Evolutionary conservation across 2,329 filamentous ascomycete genomes (phyloP).

Genomic region (Aspergillus sp.): DNA sequence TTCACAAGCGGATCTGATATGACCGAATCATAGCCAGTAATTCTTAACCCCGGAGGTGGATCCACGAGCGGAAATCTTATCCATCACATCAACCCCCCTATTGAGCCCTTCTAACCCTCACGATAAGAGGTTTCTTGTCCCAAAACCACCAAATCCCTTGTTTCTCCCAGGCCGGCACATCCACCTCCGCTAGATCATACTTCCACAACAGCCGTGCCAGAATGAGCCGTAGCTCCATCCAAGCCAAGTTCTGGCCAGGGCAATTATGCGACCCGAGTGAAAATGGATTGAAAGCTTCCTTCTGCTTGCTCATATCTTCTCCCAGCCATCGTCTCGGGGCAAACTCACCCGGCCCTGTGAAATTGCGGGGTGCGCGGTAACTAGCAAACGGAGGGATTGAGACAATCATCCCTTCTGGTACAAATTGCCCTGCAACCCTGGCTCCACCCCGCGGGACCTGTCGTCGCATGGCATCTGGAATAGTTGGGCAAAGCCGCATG

Average conservation of each 20-base stretch:
- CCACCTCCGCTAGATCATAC: conserved; percentile 11
- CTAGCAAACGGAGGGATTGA: conserved; percentile 3
- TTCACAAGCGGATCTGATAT: too few relatives aligned
- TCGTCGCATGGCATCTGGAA: conserved; percentile 7
- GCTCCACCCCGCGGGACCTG: conserved; percentile 8
- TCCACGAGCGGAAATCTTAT: too few relatives aligned
- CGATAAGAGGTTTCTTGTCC: conserved; percentile 4
- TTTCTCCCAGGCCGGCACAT: conserved; percentile 3
- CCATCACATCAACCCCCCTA: background rate
- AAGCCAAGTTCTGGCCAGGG: conserved; percentile 13
- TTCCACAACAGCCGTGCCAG: conserved; percentile 16
- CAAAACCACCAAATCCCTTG: conserved; percentile 8
- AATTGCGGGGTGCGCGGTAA: conserved; percentile 10
- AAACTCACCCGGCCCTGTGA: conserved; percentile 7
- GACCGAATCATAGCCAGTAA: too few relatives aligned
- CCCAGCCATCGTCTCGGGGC: conserved; percentile 14
- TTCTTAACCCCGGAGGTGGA: too few relatives aligned
- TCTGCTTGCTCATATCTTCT: background rate
- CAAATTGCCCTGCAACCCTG: conserved; percentile 9
- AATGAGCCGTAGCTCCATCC: conserved; percentile 11
- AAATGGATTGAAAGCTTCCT: conserved; percentile 15
- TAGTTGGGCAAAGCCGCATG: conserved; percentile 13
- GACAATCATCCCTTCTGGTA: conserved; percentile 8
- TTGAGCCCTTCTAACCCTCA: background rate
- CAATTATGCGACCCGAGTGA: conserved; percentile 15